phyloP scores from a whole-genome alignment of 805 yeast genomes.

The Lachancea meyersii region DNA sequence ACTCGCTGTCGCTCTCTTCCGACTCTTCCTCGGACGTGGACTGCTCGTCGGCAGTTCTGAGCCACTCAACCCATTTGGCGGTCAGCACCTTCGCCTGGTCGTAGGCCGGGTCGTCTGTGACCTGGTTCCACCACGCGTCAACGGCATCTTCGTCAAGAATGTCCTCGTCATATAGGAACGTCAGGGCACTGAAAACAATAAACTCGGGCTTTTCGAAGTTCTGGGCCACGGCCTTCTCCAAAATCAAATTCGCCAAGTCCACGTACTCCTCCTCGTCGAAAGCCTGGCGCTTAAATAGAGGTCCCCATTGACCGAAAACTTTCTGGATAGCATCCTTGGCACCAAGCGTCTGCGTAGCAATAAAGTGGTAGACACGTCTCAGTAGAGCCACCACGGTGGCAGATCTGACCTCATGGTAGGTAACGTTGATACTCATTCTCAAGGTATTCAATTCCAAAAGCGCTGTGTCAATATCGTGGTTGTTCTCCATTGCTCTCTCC shows the following conservation, averaged over 20 bases:
- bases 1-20: slow-evolving; percentile 12
- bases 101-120: slow-evolving; percentile 36
- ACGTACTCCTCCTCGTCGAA: slow-evolving; percentile 73
- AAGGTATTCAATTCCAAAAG: slow-evolving; percentile 85
- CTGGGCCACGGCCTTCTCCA: slow-evolving; percentile 30
- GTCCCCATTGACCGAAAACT: slow-evolving; percentile 76
- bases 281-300: slow-evolving; percentile 76
- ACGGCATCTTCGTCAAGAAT: slow-evolving; percentile 77
- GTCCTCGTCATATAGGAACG: slow-evolving; percentile 71
- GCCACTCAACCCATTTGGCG: slow-evolving; percentile 79
- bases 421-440: slow-evolving; percentile 95
- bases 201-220: slow-evolving; percentile 33
- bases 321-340: slow-evolving; percentile 71
- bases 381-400: slow-evolving; percentile 75
- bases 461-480: slow-evolving; percentile 92
- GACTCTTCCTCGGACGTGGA: slow-evolving; percentile 49
- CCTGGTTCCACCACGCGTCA: slow-evolving; percentile 69
- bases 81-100: slow-evolving; percentile 51
- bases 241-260: slow-evolving; percentile 52
- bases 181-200: slow-evolving; percentile 38
- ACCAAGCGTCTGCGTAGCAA: slow-evolving; percentile 69
- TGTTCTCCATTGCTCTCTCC: slow-evolving; percentile 83
- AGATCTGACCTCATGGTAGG: slow-evolving; percentile 83
- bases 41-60: slow-evolving; percentile 69
- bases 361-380: slow-evolving; percentile 61